Evolutionary conservation across 208 protist genomes (phyloP).

Genomic region (Crithidia expoeki): DNA sequence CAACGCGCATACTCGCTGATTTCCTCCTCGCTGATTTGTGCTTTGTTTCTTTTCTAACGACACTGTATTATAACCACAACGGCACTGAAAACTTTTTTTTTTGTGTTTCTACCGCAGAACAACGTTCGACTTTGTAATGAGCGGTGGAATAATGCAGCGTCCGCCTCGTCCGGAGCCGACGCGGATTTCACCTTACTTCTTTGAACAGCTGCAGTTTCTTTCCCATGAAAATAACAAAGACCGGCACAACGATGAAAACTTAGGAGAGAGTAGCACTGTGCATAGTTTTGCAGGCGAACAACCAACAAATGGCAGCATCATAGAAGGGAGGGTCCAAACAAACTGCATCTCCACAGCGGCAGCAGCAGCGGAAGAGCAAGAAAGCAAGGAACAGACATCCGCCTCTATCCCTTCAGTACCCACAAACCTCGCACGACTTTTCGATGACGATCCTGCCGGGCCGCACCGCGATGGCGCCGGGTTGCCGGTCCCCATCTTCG

Average conservation of each 20-base stretch:
- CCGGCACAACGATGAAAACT: too few species aligned
- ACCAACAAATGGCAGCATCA: not conserved
- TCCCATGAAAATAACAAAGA: not conserved
- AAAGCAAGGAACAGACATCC: not conserved
- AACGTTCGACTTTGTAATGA: too few species aligned
- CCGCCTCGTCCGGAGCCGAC: conserved; percentile 41
- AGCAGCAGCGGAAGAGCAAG: not conserved
- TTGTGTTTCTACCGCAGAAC: conserved; percentile 4
- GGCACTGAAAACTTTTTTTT: too few species aligned
- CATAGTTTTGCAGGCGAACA: too few species aligned
- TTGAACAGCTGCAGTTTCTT: conserved; percentile 46
- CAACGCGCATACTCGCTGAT: too few species aligned
- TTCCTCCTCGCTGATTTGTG: too few species aligned
- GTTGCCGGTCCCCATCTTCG: not conserved
- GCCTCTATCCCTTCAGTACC: not conserved
- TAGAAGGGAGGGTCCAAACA: not conserved
- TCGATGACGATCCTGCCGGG: not conserved
- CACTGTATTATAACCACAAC: too few species aligned
- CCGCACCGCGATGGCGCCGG: conserved; percentile 9
- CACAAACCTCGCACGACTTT: not conserved
- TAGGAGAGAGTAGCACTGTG: too few species aligned
- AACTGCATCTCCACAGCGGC: not conserved
- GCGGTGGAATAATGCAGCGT: conserved; percentile 9
- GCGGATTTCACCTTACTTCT: conserved; percentile 57
- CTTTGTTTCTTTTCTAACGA: too few species aligned